Percentiles rank a stretch among this genome's conserved stretches.
phyloP scores from a whole-genome alignment of 2,329 filamentous ascomycete species.

The Fonsecaea erecta region DNA sequence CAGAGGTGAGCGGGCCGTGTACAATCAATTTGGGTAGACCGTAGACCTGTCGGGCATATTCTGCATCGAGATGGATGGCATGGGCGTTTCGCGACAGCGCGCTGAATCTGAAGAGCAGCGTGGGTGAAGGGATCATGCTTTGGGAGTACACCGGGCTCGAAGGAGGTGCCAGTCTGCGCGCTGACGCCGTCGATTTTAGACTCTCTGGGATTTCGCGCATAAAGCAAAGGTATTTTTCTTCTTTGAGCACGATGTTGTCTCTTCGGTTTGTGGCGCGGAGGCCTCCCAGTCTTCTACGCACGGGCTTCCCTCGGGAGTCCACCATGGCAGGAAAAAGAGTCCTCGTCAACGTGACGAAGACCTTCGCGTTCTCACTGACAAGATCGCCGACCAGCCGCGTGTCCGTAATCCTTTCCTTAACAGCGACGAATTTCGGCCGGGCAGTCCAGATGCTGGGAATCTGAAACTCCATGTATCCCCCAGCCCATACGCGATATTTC shows the following conservation, averaged over 20 bases:
- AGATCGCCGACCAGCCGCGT: conserved; percentile 56
- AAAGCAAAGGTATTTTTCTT: conserved; percentile 68
- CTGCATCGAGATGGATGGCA: conserved; percentile 79
- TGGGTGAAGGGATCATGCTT: conserved; percentile 66
- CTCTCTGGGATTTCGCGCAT: conserved; percentile 54
- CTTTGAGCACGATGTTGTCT: conserved; percentile 55
- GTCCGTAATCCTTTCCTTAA: conserved; percentile 54
- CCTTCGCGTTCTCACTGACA: conserved; percentile 55
- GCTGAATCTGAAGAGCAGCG: conserved; percentile 85
- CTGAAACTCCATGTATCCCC: conserved; percentile 68
- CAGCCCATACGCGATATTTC: conserved; percentile 83
- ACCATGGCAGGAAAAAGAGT: conserved; percentile 46
- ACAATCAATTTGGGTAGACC: conserved; percentile 77
- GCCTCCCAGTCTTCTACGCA: neutral
- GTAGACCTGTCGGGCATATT: conserved; percentile 72
- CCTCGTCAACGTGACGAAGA: conserved; percentile 55
- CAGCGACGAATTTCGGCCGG: conserved; percentile 45
- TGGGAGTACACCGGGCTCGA: conserved; percentile 60
- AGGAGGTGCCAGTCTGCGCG: conserved; percentile 40
- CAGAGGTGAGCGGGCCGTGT: conserved; percentile 81
- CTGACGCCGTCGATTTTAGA: conserved; percentile 20
- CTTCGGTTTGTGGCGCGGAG: neutral
- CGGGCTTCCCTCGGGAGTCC: conserved; percentile 39
- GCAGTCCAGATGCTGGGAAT: conserved; percentile 38
- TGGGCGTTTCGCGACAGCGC: conserved; percentile 93